Base-by-base conservation (phyloP, 768 basidiomycete species). In the Scleroderma citrinum region DNA sequence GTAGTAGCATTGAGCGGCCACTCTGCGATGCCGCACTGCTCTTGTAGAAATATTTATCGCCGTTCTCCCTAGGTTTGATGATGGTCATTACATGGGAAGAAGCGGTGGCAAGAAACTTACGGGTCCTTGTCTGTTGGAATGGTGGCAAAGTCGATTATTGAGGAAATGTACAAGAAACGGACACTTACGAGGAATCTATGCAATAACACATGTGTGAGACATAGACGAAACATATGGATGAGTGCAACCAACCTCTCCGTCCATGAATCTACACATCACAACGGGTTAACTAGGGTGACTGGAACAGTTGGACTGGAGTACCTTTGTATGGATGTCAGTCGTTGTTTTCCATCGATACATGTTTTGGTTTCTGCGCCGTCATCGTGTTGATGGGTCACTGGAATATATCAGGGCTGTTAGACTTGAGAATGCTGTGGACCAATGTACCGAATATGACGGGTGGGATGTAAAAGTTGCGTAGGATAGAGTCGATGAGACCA, bases 311-410 rank as follows among this genome's bases (percentile, higher is more conserved):
- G 4, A 13, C 3, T 42, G 17, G 8, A 17, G 66, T 80, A 85
- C 85, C 76, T 70, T 40, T 81, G 73, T 41, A 92, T 83, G 0
- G 85, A 87, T 0, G 86, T 89, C 41, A 89, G 62, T 21, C 89
- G 69, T 60, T 92, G 89, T 59, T 92, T 92, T 16, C 89, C 89
- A 56, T 89, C 87, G 7, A 87, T 85, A 56, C 85, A 87, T 1
- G 78, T 80, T 56, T 78, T 79, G 3, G 68, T 72, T 58, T 87
- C 85, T 0, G 76, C 67, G 0, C 87, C 87, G 56, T 89, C 85
- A 0, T 81, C 76, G 30, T 63, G 58, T 2, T 69, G 62, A 19
- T 76, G 64, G 67, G 12, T 80, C 74, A 51, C 83, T 81, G 71
- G 5, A 43, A 10, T 3, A 46, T 48, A 12, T 17, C 35, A 1